A percentile compares a stretch with the other conserved stretches of the same genome.
phyloP scores from a whole-genome alignment of 495 filamentous ascomycete genomes.

The Penicillium bovifimosum region DNA sequence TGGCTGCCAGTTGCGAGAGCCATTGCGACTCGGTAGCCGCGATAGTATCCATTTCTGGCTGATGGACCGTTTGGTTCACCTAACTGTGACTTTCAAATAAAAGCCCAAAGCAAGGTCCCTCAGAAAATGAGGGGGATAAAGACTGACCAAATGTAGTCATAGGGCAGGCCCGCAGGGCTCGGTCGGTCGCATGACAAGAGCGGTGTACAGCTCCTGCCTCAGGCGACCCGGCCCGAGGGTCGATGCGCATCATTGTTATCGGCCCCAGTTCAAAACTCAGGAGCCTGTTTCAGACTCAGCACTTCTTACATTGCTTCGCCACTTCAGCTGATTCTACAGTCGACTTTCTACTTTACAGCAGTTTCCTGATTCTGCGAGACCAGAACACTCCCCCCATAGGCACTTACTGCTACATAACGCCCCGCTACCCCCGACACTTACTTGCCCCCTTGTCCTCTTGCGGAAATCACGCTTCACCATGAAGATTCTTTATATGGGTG shows the following conservation, averaged over 20 bases:
- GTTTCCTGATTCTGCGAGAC: not conserved
- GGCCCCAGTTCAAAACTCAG: conserved; percentile 6
- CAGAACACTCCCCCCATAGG: not conserved
- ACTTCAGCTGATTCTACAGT: not conserved
- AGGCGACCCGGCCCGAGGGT: conserved; percentile 5
- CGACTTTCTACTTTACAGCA: not conserved
- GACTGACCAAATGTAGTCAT: conserved; percentile 6
- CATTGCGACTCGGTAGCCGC: conserved; percentile 55
- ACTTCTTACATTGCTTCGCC: conserved; percentile 5
- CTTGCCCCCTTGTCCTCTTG: conserved; percentile 6
- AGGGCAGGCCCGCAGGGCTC: conserved; percentile 14
- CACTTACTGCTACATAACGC: not conserved
- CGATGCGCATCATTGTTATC: conserved; percentile 11
- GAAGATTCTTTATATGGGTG: conserved; percentile 93
- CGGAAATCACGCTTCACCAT: conserved; percentile 48
- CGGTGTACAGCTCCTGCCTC: conserved; percentile 2
- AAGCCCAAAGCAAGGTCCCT: too few relatives aligned
- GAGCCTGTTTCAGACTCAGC: not conserved
- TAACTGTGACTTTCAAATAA: not conserved
- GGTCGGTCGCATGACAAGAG: conserved; percentile 8
- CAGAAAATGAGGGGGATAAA: conserved; percentile 1
- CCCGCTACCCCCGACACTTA: not conserved
- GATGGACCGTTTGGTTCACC: not conserved
- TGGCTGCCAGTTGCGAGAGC: conserved; percentile 63
- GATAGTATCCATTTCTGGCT: conserved; percentile 28